Evolutionary conservation across 768 basidiomycete genomes (phyloP), one percentile per base, ranked within the genome.

Genomic region (Hebeloma cylindrosporum): DNA sequence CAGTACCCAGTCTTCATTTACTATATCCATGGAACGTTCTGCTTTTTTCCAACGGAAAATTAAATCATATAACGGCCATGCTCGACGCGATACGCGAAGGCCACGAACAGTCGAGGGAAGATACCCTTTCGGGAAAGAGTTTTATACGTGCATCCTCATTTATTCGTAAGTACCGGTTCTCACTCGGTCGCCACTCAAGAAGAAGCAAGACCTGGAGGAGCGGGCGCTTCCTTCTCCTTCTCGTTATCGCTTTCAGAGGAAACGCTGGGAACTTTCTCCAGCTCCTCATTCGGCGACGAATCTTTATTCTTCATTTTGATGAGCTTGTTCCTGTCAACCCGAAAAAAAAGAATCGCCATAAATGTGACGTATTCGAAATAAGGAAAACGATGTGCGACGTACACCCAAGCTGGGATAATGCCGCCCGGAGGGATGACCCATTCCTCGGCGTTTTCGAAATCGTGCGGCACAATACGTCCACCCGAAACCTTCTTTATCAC

Each of bases 341-440:
- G 17, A 25, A 11, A 50, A 29, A 25, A 11, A 50, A 29, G n/a
- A 45, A 7, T 22, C 7, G 26, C 8, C 22, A 28, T 23, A n/a
- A 18, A 34, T 20, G 4, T 3, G 9, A 25, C 7, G 14, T 20
- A 5, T 16, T 9, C 11, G 13, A 28, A 45, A 40, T 14, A 41
- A 34, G 45, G 25, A 11, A 16, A 33, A n/a, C n/a, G n/a, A n/a
- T n/a, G n/a, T n/a, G n/a, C n/a, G 8, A 73, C 78, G 50, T 63
- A 82, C 83, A 87, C 66, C 87, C 86, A 89, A 10, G 57, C 36
- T 32, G 88, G 88, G 14, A 83, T 53, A 22, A 91, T 74, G 11
- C 82, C 71, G 28, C 87, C 87, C 16, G 83, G 79, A 9, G 88
- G 88, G 10, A 88, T 65, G 7, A 75, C 69, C 86, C 87, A 90